Evolutionary conservation across 1,284 basidiomycete species (phyloP).

Genomic region (Rhizopogon parksii): DNA sequence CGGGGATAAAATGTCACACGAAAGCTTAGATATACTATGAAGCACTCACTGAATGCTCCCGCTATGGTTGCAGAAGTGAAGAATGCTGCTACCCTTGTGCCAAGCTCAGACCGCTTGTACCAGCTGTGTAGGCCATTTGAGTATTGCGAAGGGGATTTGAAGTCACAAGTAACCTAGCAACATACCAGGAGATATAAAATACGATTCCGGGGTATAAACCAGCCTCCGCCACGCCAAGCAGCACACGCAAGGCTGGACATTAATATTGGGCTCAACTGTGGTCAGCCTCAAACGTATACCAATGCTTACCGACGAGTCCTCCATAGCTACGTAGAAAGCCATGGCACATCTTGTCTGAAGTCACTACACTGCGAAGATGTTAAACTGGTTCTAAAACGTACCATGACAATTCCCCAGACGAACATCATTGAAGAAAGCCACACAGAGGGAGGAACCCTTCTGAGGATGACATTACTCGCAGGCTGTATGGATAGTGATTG

Average conservation of each 20-base stretch:
- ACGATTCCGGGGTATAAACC: constrained; percentile 51
- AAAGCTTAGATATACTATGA: neutral
- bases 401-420: constrained; percentile 56
- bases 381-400: constrained; percentile 18
- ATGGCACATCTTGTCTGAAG: constrained; percentile 38
- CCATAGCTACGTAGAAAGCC: constrained; percentile 45
- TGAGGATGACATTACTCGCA: constrained; percentile 49
- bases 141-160: neutral
- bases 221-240: constrained; percentile 48
- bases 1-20: neutral
- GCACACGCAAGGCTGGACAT: constrained; percentile 39
- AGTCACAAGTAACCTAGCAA: constrained; percentile 8
- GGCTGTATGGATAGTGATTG: constrained; percentile 29
- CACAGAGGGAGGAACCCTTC: constrained; percentile 49
- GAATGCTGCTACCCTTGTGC: constrained; percentile 53
- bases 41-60: constrained; percentile 55
- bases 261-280: neutral
- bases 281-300: neutral
- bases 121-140: constrained; percentile 31
- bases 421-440: constrained; percentile 53
- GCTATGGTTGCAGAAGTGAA: constrained; percentile 66
- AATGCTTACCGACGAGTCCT: constrained; percentile 38
- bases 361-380: neutral
- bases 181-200: constrained; percentile 47
- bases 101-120: constrained; percentile 58